A percentile compares a stretch with the other conserved stretches of the same genome.
Conservation (phyloP, 2,329 filamentous ascomycete genomes). For the Hirsutella thompsonii region DNA sequence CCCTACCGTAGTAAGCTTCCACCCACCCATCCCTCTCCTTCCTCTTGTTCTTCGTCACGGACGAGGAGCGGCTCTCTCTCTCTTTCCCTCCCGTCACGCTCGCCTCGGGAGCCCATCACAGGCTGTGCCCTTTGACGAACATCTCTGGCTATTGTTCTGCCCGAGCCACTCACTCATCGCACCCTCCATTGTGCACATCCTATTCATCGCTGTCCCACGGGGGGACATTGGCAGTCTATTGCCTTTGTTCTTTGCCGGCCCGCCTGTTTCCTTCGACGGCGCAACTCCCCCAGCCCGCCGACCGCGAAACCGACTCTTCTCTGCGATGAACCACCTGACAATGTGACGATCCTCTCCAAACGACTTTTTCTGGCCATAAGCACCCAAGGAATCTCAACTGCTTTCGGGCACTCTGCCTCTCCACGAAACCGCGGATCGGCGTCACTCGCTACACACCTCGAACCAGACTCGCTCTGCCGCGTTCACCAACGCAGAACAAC, state of each 20-base stretch:
- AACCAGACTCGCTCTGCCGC: neutral
- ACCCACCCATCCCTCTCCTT: slow-evolving; percentile 1
- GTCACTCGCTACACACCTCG: neutral
- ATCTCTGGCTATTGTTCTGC: slow-evolving; percentile 4
- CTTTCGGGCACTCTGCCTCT: neutral
- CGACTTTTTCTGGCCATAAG: neutral
- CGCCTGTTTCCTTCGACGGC: neutral
- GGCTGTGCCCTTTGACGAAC: slow-evolving; percentile 9
- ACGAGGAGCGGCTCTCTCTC: slow-evolving; percentile 1
- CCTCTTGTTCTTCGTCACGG: slow-evolving; percentile 2
- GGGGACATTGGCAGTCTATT: slow-evolving; percentile 7
- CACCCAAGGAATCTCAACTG: neutral
- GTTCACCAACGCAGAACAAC: neutral
- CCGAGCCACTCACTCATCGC: neutral
- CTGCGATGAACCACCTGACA: slow-evolving; percentile 3
- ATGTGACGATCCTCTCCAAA: slow-evolving; percentile 6
- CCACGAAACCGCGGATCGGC: neutral
- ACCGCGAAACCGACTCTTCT: slow-evolving; percentile 1
- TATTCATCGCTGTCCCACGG: slow-evolving; percentile 10
- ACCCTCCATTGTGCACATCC: slow-evolving; percentile 2
- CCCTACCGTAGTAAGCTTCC: slow-evolving; percentile 1
- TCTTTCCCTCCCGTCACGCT: slow-evolving; percentile 1
- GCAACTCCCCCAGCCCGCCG: neutral
- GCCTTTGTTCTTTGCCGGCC: slow-evolving; percentile 6
- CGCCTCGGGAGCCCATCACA: slow-evolving; percentile 2